A percentile compares a stretch with the other conserved stretches of the same genome.
phyloP scores from a whole-genome alignment of 1,284 basidiomycete species.

The Fomes fomentarius region DNA sequence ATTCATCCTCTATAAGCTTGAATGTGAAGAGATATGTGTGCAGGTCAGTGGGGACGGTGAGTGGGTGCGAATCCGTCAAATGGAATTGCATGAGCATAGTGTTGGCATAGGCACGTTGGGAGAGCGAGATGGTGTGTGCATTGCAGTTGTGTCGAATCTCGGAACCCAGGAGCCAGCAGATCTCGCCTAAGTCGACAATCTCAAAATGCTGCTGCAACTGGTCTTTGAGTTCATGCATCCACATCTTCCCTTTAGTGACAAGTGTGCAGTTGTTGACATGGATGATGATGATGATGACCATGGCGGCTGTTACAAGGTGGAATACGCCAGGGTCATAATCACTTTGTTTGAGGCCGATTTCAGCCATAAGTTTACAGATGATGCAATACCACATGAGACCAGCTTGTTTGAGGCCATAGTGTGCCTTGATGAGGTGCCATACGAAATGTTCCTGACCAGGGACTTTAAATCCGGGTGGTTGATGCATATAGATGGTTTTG shows the following conservation, averaged over 20 bases:
- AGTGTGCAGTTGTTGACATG: slow-evolving; percentile 30
- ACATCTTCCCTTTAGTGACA: slow-evolving; percentile 17
- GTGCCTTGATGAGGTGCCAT: slow-evolving; percentile 19
- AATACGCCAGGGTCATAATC: slow-evolving; percentile 19
- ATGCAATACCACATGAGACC: slow-evolving; percentile 15
- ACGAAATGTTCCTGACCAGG: slow-evolving; percentile 13
- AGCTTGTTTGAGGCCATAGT: slow-evolving; percentile 33
- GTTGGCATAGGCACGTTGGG: slow-evolving; percentile 43
- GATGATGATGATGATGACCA: slow-evolving; percentile 12
- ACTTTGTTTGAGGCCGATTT: slow-evolving; percentile 14
- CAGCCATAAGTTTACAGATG: slow-evolving; percentile 8
- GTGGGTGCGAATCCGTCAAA: slow-evolving; percentile 33
- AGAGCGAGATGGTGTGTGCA: slow-evolving; percentile 33
- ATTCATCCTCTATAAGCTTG: slow-evolving; percentile 13
- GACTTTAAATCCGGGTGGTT: slow-evolving; percentile 24
- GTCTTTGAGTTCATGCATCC: slow-evolving; percentile 31
- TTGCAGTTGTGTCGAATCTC: slow-evolving; percentile 34
- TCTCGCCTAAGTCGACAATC: slow-evolving; percentile 26
- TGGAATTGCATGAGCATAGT: slow-evolving; percentile 36
- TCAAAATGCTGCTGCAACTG: slow-evolving; percentile 27
- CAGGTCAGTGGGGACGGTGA: slow-evolving; percentile 37
- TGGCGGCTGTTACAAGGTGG: not conserved
- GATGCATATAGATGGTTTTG: slow-evolving; percentile 29
- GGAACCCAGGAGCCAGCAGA: slow-evolving; percentile 27
- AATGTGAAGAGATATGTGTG: slow-evolving; percentile 21